Conservation (phyloP, 768 basidiomycete species). For the Boletus coccyginus region DNA sequence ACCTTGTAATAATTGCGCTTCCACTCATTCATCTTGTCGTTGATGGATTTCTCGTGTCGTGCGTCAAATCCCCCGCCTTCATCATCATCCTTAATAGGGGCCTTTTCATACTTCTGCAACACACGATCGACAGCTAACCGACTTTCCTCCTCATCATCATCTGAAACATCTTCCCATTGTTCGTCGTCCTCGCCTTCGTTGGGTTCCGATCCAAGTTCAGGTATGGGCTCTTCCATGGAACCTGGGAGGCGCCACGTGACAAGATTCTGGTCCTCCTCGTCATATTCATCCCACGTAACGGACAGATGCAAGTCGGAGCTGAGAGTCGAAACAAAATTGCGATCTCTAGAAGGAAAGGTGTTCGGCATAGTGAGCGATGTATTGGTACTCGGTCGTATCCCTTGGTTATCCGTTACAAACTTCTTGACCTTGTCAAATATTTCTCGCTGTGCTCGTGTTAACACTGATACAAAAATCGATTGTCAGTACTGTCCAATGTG, state of each 20-base stretch:
- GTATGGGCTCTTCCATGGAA: constrained; percentile 34
- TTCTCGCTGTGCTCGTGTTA: constrained; percentile 70
- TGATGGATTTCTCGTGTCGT: constrained; percentile 65
- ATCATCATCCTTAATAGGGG: constrained; percentile 69
- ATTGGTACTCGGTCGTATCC: constrained; percentile 26
- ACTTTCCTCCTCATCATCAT: constrained; percentile 67
- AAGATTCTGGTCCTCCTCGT: constrained; percentile 76
- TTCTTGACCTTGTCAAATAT: constrained; percentile 77
- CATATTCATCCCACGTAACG: constrained; percentile 92
- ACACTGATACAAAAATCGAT: constrained; percentile 38
- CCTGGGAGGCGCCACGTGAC: constrained; percentile 66
- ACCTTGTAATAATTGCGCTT: constrained; percentile 89
- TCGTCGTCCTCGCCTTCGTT: constrained; percentile 49
- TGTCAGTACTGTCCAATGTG: background rate
- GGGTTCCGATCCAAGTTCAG: constrained; percentile 32
- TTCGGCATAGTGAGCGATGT: constrained; percentile 68
- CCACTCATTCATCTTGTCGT: constrained; percentile 91
- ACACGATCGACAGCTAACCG: constrained; percentile 75
- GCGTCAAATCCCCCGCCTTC: constrained; percentile 77
- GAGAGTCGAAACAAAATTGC: constrained; percentile 73
- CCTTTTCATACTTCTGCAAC: constrained; percentile 83
- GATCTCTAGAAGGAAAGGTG: constrained; percentile 74
- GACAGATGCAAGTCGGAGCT: constrained; percentile 74
- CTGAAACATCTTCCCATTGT: constrained; percentile 48
- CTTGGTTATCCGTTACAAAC: constrained; percentile 59